phyloP scores from a whole-genome alignment of 257 asterid species.

The Penstemon davidsonii region DNA sequence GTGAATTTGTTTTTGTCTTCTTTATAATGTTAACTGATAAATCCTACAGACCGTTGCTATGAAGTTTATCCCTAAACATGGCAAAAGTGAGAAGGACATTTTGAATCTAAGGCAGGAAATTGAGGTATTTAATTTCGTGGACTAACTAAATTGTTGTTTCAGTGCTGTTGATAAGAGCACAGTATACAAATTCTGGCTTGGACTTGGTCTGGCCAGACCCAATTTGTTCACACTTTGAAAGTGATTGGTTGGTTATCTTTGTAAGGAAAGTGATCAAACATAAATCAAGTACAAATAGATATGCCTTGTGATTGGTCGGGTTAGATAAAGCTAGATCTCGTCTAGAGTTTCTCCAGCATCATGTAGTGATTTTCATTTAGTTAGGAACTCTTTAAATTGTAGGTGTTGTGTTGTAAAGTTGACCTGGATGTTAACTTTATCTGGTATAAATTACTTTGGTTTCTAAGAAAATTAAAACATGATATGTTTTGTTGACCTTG shows the following conservation, averaged over 20 bases:
- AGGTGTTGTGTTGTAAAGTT: slow-evolving; percentile 2
- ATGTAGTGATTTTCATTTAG: not conserved
- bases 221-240: not conserved
- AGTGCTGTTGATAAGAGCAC: too few species aligned
- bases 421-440: not conserved
- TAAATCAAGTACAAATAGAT: too few species aligned
- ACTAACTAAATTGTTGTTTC: too few species aligned
- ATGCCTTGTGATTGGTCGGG: too few species aligned
- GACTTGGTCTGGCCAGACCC: not conserved
- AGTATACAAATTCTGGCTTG: too few species aligned
- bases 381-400: slow-evolving; percentile 1
- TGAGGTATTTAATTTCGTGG: slow-evolving; percentile 50
- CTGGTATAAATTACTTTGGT: slow-evolving; percentile 32
- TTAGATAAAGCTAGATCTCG: too few species aligned
- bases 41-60: slow-evolving; percentile 82
- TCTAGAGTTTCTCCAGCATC: not conserved
- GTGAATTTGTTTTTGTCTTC: not conserved
- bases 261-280: too few species aligned
- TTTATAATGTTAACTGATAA: slow-evolving; percentile 13
- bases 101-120: slow-evolving; percentile 88
- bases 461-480: slow-evolving; percentile 54
- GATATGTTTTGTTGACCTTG: not conserved
- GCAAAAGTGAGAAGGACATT: slow-evolving; percentile 90
- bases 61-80: slow-evolving; percentile 94
- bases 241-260: not conserved